These are phyloP conservation scores for Magnaporthiopsis incrustans DNA, from an alignment of 2,329 filamentous ascomycete species.

Conservation along the genomic window DNA sequence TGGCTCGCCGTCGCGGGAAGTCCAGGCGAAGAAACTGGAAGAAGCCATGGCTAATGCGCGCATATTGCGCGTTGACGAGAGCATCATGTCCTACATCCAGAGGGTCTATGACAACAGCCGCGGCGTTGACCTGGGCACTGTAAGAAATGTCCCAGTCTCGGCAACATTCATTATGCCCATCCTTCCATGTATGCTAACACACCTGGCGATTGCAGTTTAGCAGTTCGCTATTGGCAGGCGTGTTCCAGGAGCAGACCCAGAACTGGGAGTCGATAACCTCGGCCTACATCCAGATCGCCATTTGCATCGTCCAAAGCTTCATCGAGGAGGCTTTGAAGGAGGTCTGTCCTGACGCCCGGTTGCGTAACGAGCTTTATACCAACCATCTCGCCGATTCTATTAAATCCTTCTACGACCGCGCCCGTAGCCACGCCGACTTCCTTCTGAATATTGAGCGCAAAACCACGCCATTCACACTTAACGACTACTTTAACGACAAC, in stretches of 20 bases:
- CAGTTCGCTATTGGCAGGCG: constrained; percentile 22
- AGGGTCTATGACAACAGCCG: constrained; percentile 34
- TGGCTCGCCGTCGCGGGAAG: too few relatives aligned
- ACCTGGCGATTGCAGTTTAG: constrained; percentile 20
- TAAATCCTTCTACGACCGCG: constrained; percentile 33
- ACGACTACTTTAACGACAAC: constrained; percentile 41
- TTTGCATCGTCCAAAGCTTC: constrained; percentile 38
- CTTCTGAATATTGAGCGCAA: constrained; percentile 43
- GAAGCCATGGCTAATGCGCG: too few relatives aligned
- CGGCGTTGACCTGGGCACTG: constrained; percentile 47
- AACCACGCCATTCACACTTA: constrained; percentile 38
- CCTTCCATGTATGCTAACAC: too few relatives aligned
- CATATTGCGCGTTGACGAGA: constrained; percentile 9
- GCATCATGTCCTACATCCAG: constrained; percentile 37
- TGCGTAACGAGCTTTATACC: too few relatives aligned
- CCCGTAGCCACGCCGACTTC: constrained; percentile 36
- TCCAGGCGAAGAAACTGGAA: too few relatives aligned
- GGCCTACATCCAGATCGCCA: constrained; percentile 27
- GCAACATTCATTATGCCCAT: constrained; percentile 18
- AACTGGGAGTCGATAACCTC: constrained; percentile 44
- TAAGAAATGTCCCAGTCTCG: not conserved
- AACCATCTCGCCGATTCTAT: constrained; percentile 23
- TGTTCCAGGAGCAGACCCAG: constrained; percentile 43
- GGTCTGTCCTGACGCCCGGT: too few relatives aligned
- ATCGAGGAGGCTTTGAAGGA: constrained; percentile 24